Percentiles rank a stretch among this genome's conserved stretches.
phyloP scores from a whole-genome alignment of 306 rosid species.

The Malus asiatica region DNA sequence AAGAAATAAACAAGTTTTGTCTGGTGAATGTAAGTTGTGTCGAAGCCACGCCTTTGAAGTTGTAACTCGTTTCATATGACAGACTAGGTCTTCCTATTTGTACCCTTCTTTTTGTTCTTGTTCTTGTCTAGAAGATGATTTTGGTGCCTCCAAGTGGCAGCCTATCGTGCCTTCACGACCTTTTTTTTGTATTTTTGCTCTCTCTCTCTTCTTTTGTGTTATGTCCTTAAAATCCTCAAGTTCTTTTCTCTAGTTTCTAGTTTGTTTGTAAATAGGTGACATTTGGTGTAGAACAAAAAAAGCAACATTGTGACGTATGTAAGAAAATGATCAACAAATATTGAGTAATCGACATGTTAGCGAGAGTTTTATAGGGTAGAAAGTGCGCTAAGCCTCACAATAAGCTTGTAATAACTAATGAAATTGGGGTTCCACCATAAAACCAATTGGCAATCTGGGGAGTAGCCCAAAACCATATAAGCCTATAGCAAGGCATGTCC shows the following conservation, averaged over 20 bases:
- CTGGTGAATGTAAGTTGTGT: background rate
- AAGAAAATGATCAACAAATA: background rate
- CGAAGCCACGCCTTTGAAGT: background rate
- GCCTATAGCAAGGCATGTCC: too few relatives aligned
- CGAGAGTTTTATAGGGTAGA: background rate
- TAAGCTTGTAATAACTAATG: too few relatives aligned
- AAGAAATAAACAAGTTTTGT: background rate
- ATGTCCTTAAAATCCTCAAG: background rate
- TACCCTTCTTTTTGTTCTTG: background rate
- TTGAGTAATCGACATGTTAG: background rate
- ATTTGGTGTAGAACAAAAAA: background rate
- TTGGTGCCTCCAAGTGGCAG: constrained; percentile 72
- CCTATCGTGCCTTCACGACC: constrained; percentile 21
- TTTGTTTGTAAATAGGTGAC: background rate
- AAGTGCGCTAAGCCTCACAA: too few relatives aligned
- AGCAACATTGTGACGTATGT: background rate
- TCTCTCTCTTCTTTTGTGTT: background rate
- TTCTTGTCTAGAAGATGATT: constrained; percentile 24
- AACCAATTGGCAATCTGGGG: too few relatives aligned
- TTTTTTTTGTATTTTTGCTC: background rate
- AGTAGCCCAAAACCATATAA: too few relatives aligned
- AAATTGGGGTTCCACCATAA: too few relatives aligned
- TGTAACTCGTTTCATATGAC: background rate
- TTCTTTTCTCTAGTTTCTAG: background rate
- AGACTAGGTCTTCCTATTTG: background rate